Evolutionary conservation across 1,284 basidiomycete genomes (phyloP).

Genomic region (Cerrena zonata): DNA sequence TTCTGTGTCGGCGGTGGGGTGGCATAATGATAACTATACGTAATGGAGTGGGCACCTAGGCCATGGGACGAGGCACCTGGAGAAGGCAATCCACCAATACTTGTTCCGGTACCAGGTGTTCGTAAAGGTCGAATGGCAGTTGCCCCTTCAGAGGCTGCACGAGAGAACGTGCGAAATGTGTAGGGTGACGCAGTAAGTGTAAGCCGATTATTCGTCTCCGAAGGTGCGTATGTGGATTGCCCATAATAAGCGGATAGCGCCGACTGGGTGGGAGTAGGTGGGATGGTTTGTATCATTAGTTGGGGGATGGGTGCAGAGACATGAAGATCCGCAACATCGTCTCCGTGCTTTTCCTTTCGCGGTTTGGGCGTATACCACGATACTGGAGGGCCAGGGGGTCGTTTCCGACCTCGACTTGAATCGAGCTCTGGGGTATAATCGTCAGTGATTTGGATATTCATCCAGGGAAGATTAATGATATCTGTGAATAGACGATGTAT

Average conservation of each 20-base stretch:
- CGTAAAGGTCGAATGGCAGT: constrained; percentile 4
- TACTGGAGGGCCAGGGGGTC: neutral
- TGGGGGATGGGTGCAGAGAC: neutral
- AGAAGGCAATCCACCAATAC: neutral
- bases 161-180: neutral
- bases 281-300: constrained; percentile 7
- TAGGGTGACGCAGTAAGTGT: constrained; percentile 5
- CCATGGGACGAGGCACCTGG: constrained; percentile 8
- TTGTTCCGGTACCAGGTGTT: constrained; percentile 1
- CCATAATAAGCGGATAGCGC: neutral
- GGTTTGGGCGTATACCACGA: constrained; percentile 7
- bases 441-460: constrained; percentile 1
- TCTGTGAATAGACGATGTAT: constrained; percentile 7
- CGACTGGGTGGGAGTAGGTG: constrained; percentile 7
- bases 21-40: constrained; percentile 7
- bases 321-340: neutral
- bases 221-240: neutral
- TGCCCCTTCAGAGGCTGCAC: constrained; percentile 1
- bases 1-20: neutral
- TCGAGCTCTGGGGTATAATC: constrained; percentile 7
- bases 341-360: constrained; percentile 1
- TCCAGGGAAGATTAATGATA: constrained; percentile 5
- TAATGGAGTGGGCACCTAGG: constrained; percentile 2
- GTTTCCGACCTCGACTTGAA: constrained; percentile 5
- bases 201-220: neutral